Evolutionary conservation across 106 monocot species (phyloP).

Genomic region (Dioscorea dumetorum): DNA sequence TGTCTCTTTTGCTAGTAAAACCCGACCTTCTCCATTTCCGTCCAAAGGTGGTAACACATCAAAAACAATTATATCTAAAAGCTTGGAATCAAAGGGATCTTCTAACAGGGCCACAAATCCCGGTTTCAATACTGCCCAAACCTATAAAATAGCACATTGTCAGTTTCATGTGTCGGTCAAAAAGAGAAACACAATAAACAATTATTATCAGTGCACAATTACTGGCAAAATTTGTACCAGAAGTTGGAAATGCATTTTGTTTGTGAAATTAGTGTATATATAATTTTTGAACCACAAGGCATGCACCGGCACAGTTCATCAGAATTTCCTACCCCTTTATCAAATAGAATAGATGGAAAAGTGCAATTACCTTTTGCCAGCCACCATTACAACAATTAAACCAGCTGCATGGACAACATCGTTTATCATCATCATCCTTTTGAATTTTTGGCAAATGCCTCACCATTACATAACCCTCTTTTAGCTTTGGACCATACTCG

Average conservation of each 20-base stretch:
- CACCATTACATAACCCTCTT: constrained; percentile 90
- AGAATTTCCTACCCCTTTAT: background rate
- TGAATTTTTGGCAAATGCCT: constrained; percentile 79
- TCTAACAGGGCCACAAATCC: constrained; percentile 93
- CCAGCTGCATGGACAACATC: constrained; percentile 55
- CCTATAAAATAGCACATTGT: constrained; percentile 26
- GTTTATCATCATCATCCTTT: constrained; percentile 32
- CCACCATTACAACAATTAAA: constrained; percentile 76
- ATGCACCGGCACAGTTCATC: too few relatives aligned
- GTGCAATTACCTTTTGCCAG: constrained; percentile 86
- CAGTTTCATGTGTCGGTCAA: background rate
- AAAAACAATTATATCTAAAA: constrained; percentile 91
- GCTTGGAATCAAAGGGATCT: constrained; percentile 85
- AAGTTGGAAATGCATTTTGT: too few relatives aligned
- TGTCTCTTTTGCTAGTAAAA: constrained; percentile 74
- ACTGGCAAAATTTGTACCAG: too few relatives aligned
- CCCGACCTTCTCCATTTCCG: constrained; percentile 61
- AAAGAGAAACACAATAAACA: too few relatives aligned
- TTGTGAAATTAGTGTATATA: too few relatives aligned
- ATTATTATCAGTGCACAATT: too few relatives aligned
- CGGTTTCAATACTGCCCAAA: constrained; percentile 98
- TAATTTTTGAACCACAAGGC: too few relatives aligned
- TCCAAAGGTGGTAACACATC: constrained; percentile 80
- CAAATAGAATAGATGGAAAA: background rate
- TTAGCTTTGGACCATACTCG: constrained; percentile 98